Percentiles rank a stretch among this genome's conserved stretches.
Evolutionary conservation across 225 moss, liverwort and hornwort genomes (phyloP).

Genomic region (Polytrichum formosum): DNA sequence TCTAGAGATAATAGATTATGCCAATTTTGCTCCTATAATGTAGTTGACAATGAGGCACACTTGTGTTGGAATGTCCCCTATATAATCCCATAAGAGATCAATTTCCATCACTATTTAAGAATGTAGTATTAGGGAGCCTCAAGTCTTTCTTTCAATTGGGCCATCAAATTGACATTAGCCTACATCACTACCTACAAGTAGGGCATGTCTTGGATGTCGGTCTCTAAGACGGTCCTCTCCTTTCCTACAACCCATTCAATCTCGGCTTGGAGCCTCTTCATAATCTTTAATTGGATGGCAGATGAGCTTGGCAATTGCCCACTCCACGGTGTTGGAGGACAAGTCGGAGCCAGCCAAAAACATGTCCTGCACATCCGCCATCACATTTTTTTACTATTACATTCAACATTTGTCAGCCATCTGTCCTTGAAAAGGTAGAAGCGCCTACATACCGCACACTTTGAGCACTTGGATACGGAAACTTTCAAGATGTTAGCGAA

Average conservation of each 20-base stretch:
- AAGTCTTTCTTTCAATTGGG: too few relatives aligned
- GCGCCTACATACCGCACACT: not conserved
- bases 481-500: not conserved
- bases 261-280: not conserved
- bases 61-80: too few relatives aligned
- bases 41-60: too few relatives aligned
- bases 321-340: not conserved
- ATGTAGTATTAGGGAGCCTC: too few relatives aligned
- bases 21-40: too few relatives aligned
- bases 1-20: too few relatives aligned
- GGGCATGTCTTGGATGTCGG: not conserved
- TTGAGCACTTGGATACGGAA: not conserved
- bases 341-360: not conserved
- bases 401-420: too few relatives aligned
- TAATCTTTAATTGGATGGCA: not conserved
- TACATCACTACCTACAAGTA: not conserved
- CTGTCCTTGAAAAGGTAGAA: not conserved
- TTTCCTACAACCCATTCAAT: not conserved
- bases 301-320: constrained; percentile 1
- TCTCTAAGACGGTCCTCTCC: not conserved
- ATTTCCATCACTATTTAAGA: too few relatives aligned
- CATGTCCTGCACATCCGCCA: not conserved
- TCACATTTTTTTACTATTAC: too few relatives aligned
- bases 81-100: too few relatives aligned
- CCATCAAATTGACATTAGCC: not conserved